These are phyloP conservation scores for Vitis vinifera DNA, from an alignment of 164 flowering plant genomes.

Conservation along the genomic window ASM3070453v1 NC_081816.1:18776501-18777000, in stretches of 20 bases:
- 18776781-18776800: not conserved
- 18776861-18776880: no score
- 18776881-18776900: no score
- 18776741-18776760: no score
- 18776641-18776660: constrained; percentile 53
- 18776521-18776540: constrained; percentile 40
- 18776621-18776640: constrained; percentile 95
- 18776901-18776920: no score
- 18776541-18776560: constrained; percentile 16
- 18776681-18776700: constrained; percentile 34
- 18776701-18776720: constrained; percentile 53
- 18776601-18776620: constrained; percentile 85
- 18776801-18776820: not conserved
- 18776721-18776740: constrained; percentile 84
- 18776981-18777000: no score
- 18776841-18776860: no score
- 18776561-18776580: constrained; percentile 29
- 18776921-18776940: no score
- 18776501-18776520: no score
- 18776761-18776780: not conserved
- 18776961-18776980: no score
- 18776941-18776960: no score
- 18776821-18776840: no score
- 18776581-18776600: constrained; percentile 51
- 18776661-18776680: constrained; percentile 30